phyloP scores from a whole-genome alignment of 2,329 filamentous ascomycete species.

The Davidsoniella neocaledoniae region DNA sequence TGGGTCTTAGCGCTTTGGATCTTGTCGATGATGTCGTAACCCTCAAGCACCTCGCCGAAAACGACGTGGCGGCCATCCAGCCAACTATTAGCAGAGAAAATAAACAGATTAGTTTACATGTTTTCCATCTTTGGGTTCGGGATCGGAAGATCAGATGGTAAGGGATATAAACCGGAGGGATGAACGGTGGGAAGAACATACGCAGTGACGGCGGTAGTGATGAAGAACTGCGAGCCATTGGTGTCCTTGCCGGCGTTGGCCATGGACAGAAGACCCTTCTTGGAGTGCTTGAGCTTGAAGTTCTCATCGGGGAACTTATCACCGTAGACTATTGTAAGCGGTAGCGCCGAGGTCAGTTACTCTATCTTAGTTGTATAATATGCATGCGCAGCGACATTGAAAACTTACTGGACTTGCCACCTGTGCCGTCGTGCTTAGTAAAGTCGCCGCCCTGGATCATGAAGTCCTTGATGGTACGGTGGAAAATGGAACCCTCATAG shows the following conservation, averaged over 20 bases:
- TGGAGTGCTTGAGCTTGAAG: constrained; percentile 88
- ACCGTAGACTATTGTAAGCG: constrained; percentile 48
- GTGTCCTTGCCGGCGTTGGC: constrained; percentile 73
- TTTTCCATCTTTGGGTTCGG: neutral
- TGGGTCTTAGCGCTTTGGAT: constrained; percentile 57
- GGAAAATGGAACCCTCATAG: constrained; percentile 68
- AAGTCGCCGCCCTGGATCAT: constrained; percentile 91
- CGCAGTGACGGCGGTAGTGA: constrained; percentile 67
- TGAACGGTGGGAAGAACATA: constrained; percentile 23
- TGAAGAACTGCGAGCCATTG: constrained; percentile 84
- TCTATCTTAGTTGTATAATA: neutral
- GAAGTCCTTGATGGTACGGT: constrained; percentile 79
- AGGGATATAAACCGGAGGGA: neutral
- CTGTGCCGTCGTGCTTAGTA: constrained; percentile 65
- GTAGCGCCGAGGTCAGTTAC: no score
- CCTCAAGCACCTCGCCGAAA: constrained; percentile 77
- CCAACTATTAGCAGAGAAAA: constrained; percentile 35
- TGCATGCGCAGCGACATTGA: neutral
- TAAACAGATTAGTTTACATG: constrained; percentile 2
- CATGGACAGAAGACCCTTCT: constrained; percentile 71
- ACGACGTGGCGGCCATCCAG: constrained; percentile 74
- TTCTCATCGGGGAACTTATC: constrained; percentile 76
- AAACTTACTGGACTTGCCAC: constrained; percentile 63
- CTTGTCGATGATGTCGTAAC: constrained; percentile 63
- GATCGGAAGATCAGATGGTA: neutral